Percentiles rank a stretch among this genome's conserved stretches.
Evolutionary conservation across 805 yeast genomes (phyloP).

Genomic region (Metschnikowia lochheadii): DNA sequence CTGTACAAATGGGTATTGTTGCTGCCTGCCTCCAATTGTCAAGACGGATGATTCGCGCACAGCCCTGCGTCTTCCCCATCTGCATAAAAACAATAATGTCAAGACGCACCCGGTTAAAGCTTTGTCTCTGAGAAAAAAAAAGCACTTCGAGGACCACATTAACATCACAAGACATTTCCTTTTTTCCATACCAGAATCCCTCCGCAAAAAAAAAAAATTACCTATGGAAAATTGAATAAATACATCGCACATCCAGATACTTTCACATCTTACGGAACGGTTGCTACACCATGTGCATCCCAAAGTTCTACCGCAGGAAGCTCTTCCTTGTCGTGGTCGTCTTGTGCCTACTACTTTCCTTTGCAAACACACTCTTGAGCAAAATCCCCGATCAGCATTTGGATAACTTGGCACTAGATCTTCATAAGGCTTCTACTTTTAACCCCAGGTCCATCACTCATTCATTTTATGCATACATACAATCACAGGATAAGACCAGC

Average conservation of each 20-base stretch:
- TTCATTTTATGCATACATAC: conserved; percentile 10
- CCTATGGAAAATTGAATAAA: not conserved
- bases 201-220: too few species aligned
- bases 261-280: not conserved
- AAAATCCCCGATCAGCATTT: conserved; percentile 21
- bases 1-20: not conserved
- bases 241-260: not conserved
- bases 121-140: not conserved
- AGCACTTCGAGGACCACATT: not conserved
- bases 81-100: not conserved
- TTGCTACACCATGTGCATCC: conserved; percentile 7
- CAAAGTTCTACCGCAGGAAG: conserved; percentile 15
- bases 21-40: not conserved
- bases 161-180: not conserved
- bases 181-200: not conserved
- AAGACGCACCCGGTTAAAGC: not conserved
- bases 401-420: conserved; percentile 22
- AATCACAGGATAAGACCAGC: not conserved
- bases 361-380: conserved; percentile 11
- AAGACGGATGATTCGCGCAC: not conserved
- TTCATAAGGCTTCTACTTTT: conserved; percentile 21
- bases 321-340: conserved; percentile 6
- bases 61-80: not conserved
- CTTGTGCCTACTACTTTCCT: conserved; percentile 8
- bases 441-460: conserved; percentile 23